Conservation (phyloP, 768 basidiomycete species). For the Grammothele lineata region DNA sequence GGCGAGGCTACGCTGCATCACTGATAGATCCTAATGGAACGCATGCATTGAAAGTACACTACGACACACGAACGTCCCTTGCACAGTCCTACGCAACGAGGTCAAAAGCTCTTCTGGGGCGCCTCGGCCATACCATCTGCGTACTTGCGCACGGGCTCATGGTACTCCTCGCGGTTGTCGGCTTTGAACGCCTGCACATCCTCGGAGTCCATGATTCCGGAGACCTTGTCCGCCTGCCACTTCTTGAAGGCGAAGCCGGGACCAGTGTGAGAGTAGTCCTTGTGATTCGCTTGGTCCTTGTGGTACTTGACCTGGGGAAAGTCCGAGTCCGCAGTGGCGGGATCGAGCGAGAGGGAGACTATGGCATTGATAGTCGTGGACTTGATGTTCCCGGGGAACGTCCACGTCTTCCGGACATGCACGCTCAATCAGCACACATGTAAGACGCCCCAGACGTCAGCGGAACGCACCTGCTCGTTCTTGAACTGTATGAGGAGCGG, state of each 20-base stretch:
- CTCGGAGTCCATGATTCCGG: constrained; percentile 21
- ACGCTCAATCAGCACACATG: too few relatives aligned
- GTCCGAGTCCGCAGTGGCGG: constrained; percentile 36
- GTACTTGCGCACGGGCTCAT: constrained; percentile 18
- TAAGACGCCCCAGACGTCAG: neutral
- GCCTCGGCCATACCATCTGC: constrained; percentile 17
- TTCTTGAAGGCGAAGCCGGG: constrained; percentile 40
- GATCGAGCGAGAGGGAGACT: constrained; percentile 36
- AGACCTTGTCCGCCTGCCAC: constrained; percentile 29
- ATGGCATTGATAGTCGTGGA: constrained; percentile 38
- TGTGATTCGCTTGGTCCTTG: constrained; percentile 40
- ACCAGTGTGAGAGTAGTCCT: constrained; percentile 39
- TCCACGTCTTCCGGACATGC: constrained; percentile 31
- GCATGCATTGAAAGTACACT: too few relatives aligned
- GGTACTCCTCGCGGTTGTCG: constrained; percentile 17
- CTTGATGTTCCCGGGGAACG: constrained; percentile 35
- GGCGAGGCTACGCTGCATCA: too few relatives aligned
- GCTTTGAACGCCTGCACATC: constrained; percentile 21
- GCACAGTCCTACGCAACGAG: too few relatives aligned
- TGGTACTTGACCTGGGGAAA: constrained; percentile 35
- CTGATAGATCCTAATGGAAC: too few relatives aligned
- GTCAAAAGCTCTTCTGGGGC: constrained; percentile 12
- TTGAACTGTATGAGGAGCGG: constrained; percentile 38
- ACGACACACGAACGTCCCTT: too few relatives aligned
- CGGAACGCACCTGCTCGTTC: constrained; percentile 32